Evolutionary conservation across 306 rosid genomes (phyloP).

Genomic region (Quercus dentata): DNA sequence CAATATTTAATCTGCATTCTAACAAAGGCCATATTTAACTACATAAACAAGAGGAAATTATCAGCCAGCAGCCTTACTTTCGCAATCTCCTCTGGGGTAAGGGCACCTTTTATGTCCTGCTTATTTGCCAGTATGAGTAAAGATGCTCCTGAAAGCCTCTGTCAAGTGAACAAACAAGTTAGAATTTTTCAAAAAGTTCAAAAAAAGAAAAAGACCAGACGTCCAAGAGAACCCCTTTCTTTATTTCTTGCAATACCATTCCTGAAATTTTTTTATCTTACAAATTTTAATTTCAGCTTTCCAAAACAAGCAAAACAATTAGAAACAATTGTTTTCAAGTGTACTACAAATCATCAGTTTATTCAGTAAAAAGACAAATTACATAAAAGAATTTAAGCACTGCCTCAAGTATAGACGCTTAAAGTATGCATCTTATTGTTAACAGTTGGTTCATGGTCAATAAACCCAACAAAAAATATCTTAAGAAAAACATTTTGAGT

Average conservation of each 20-base stretch:
- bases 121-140: slow-evolving; percentile 84
- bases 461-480: background rate
- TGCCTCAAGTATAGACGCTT: background rate
- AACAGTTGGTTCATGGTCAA: background rate
- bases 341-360: background rate
- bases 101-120: slow-evolving; percentile 88
- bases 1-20: background rate
- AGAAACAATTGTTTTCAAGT: background rate
- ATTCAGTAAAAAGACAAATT: background rate
- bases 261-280: background rate
- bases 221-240: background rate
- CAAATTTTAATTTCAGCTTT: background rate
- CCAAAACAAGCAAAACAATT: background rate
- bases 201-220: background rate
- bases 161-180: slow-evolving; percentile 19
- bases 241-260: background rate
- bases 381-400: background rate
- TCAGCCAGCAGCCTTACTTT: slow-evolving; percentile 37
- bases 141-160: slow-evolving; percentile 90
- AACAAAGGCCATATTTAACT: background rate
- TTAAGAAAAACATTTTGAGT: background rate
- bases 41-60: background rate
- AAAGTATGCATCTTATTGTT: background rate
- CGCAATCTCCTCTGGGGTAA: slow-evolving; percentile 69
- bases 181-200: background rate